phyloP scores from a whole-genome alignment of 148 eudicot genomes.

The Chenopodium formosanum region DNA sequence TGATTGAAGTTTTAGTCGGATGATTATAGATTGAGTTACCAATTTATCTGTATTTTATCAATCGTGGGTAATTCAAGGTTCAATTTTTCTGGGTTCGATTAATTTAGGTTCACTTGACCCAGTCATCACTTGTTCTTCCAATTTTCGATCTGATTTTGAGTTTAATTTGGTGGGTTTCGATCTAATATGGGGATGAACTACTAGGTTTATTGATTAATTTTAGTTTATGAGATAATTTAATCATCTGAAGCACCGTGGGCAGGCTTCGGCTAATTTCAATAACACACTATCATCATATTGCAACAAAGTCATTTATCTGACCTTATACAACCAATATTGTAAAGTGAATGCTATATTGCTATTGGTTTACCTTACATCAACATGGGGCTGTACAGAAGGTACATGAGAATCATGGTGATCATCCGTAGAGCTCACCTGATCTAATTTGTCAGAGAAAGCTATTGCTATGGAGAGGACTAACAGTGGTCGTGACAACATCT shows the following conservation, averaged over 20 bases:
- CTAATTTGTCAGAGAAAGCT: conserved; percentile 56
- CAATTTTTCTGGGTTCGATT: not conserved
- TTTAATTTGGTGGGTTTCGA: conserved; percentile 29
- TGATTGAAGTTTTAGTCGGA: too few species aligned
- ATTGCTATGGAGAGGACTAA: conserved; percentile 72
- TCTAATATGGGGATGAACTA: conserved; percentile 13
- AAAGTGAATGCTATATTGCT: not conserved
- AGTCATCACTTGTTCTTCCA: conserved; percentile 8
- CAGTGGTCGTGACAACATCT: conserved; percentile 82
- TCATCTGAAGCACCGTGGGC: not conserved
- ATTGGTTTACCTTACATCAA: conserved; percentile 43
- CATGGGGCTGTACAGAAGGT: conserved; percentile 30
- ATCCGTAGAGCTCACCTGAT: conserved; percentile 25
- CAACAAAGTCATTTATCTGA: not conserved
- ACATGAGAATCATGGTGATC: conserved; percentile 37
- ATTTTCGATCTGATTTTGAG: conserved; percentile 30
- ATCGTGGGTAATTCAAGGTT: too few species aligned
- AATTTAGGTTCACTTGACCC: conserved; percentile 23
- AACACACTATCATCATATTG: not conserved
- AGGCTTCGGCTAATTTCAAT: not conserved
- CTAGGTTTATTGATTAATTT: not conserved
- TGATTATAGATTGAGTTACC: too few species aligned
- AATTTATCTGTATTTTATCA: too few species aligned
- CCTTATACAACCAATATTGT: not conserved
- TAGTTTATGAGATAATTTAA: not conserved